Evolutionary conservation across 177 flowering plant genomes (phyloP), one percentile per base, ranked within the genome.

Genomic region (Vitis hybrid): DNA sequence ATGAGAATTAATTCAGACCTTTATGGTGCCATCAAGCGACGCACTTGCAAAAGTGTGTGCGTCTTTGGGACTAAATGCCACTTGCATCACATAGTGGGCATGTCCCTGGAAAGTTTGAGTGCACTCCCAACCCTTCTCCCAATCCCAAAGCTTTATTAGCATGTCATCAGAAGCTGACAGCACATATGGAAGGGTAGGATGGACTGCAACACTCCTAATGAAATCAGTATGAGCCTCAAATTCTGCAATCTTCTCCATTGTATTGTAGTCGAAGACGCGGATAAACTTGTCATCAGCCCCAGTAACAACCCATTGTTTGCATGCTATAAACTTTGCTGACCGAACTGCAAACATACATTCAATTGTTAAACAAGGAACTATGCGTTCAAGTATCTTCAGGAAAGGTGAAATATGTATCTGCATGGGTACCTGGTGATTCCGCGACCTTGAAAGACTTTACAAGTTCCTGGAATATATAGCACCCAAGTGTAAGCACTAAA

Each of bases 61-160:
- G 48, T 69, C 71, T 60, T 69, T 59, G 11, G 71, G 71, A 51
- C 60, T 49, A 45, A 69, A 69, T 8, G 71, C 51, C 17, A 69
- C 64, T 39, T 60, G 71, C 71, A 69, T 69, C 14, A 69, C 71
- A 69, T 69, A 69, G 18, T 69, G 65, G 6, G 71, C 50, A 21
- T 69, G 71, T 8, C 71, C 71, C 11, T 60, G 23, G 21, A 69
- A 69, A 3, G 45, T 60, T 56, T 60, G 64, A 48, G 56, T 49
- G 9, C 71, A 69, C 21, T 12, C 18, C 71, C 71, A 69, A 18
- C 51, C 71, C 64, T 69, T 69, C 14, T 60, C 71, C 71, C 71
- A 69, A 21, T 69, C 65, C 71, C 71, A 69, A 49, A 69, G 71
- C 71, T 60, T 69, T 13, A 69, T 50, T 23, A 49, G 15, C 56